Base-by-base conservation (phyloP, 2,329 filamentous ascomycete genomes). In the Setomelanomma holmii region DNA sequence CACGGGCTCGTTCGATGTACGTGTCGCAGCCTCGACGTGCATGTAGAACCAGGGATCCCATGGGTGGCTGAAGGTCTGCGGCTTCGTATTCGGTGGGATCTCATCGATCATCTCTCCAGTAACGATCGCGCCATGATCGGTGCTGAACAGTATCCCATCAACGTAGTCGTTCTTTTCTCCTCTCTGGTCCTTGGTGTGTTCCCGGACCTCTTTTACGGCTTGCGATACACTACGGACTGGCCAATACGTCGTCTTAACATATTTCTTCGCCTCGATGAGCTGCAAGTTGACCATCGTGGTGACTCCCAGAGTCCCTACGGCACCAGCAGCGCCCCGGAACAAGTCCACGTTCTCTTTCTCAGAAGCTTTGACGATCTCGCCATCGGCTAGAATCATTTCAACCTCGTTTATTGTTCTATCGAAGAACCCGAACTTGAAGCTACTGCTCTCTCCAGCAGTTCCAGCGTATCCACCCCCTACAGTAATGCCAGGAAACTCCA, bases 401-500 rank as follows among this genome's bases (percentile, higher is more conserved):
- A 89, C 80, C 46, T 78, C 82, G 40, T 80, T 82, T 49, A 89
- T 76, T 0, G 82, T 88, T 2, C 79, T 76, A 65, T 89, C 85
- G 60, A 89, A 89, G 51, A 85, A 84, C 3, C 87, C 87, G 64
- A 88, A 79, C 43, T 83, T 84, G 75, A 90, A 91, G 16, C 82
- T 86, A 58, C 84, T 87, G 73, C 85, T 89, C 71, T 89, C 87
- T 10, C 86, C 87, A 6, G 86, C 84, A 0, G 84, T 87, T 1
- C 87, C 88, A 39, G 85, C 83, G 70, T 87, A 89, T 3, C 84
- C 86, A 30, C 87, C 87, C 20, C 87, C 87, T 5, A 83, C 84
- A 1, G 87, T 90, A 67, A 89, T 90, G n/a, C 85, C 86, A 2
- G 86, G 86, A 51, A 89, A 89, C 66, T 89, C 87, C 83, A 88